Base-by-base conservation (phyloP, 106 monocot genomes). In the Hemerocallis citrina region DNA sequence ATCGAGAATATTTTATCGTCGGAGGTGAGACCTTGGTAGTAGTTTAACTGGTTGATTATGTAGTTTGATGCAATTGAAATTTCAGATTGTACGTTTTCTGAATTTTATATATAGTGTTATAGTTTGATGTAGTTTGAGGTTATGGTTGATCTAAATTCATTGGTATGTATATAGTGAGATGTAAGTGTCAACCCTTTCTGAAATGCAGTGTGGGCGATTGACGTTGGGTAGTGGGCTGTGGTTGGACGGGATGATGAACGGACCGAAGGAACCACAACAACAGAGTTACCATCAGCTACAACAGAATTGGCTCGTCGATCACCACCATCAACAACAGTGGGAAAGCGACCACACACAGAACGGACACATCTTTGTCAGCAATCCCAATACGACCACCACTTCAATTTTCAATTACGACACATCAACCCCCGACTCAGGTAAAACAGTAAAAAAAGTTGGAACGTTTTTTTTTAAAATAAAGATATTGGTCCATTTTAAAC, bases 1-100 rank as follows among this genome's bases (percentile, higher is more conserved):
- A 70, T 90, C 24, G 85, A 85, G 67, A 66, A 36, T 67, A 72
- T 81, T 58, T 32, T 90, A 49, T 61, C 85, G 0, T 32, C 78
- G 15, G 89, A 84, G 81, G 89, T 81, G 64, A 66, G 61, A n/a
- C n/a, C n/a, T 38, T n/a, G n/a, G n/a, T n/a, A n/a, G n/a, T n/a
- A n/a, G n/a, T n/a, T n/a, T n/a, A n/a, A n/a, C n/a, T n/a, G n/a
- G n/a, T n/a, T n/a, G n/a, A n/a, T n/a, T n/a, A n/a, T n/a, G n/a
- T n/a, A n/a, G n/a, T n/a, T n/a, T n/a, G n/a, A n/a, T n/a, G n/a
- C n/a, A n/a, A n/a, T n/a, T n/a, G n/a, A n/a, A n/a, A n/a, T n/a
- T n/a, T n/a, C n/a, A n/a, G n/a, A n/a, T n/a, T n/a, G n/a, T n/a
- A n/a, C n/a, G n/a, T n/a, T n/a, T n/a, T n/a, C n/a, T n/a, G n/a